Evolutionary conservation across 1,284 basidiomycete genomes (phyloP).

Genomic region (Marasmius oreades): DNA sequence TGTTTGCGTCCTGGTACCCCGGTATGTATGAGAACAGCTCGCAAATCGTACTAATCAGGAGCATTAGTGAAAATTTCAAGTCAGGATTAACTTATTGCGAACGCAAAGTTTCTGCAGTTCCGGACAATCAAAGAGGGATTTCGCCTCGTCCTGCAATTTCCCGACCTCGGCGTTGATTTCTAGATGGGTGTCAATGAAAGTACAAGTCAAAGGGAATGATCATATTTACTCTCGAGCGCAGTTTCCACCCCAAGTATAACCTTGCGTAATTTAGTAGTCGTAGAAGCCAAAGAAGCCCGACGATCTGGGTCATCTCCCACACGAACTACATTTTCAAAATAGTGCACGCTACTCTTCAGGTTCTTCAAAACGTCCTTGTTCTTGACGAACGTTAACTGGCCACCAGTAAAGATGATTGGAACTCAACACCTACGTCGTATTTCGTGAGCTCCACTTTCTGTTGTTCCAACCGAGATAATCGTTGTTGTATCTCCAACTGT

Average conservation of each 20-base stretch:
- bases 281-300: slow-evolving; percentile 37
- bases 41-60: slow-evolving; percentile 63
- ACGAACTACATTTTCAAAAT: slow-evolving; percentile 64
- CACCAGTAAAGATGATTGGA: not conserved
- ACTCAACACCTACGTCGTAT: slow-evolving; percentile 46
- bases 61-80: not conserved
- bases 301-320: slow-evolving; percentile 45
- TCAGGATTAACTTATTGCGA: slow-evolving; percentile 20
- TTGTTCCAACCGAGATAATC: slow-evolving; percentile 42
- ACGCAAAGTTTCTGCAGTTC: slow-evolving; percentile 60
- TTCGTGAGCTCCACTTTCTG: slow-evolving; percentile 46
- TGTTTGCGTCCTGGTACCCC: slow-evolving; percentile 71
- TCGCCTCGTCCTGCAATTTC: slow-evolving; percentile 39
- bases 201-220: not conserved
- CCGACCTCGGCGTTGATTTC: slow-evolving; percentile 50
- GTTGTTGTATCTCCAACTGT: slow-evolving; percentile 43
- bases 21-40: slow-evolving; percentile 70
- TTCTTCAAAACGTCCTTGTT: slow-evolving; percentile 58
- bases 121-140: slow-evolving; percentile 50
- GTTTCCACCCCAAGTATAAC: slow-evolving; percentile 49
- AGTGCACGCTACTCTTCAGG: slow-evolving; percentile 56
- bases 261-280: slow-evolving; percentile 42
- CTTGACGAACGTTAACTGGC: slow-evolving; percentile 30
- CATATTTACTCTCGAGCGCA: slow-evolving; percentile 47
- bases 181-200: slow-evolving; percentile 22